Conservation (phyloP, 2,329 filamentous ascomycete species). For the Passalora sequoiae region DNA sequence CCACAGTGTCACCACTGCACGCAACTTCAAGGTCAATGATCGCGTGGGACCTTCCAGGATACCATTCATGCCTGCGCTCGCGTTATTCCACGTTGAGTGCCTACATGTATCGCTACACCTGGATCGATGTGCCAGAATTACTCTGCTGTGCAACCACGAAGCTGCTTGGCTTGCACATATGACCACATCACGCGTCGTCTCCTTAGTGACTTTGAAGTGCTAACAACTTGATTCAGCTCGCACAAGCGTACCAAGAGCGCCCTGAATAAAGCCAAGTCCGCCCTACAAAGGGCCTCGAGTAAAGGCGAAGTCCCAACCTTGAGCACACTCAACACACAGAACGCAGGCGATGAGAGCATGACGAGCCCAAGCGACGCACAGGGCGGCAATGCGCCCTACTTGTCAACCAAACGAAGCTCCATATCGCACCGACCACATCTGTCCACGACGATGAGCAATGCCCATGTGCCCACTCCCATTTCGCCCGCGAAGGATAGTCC, state of each 20-base stretch:
- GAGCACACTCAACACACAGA: not conserved
- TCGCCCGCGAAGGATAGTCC: slow-evolving; percentile 17
- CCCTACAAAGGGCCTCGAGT: slow-evolving; percentile 1
- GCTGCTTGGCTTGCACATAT: not conserved
- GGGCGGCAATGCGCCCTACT: slow-evolving; percentile 19
- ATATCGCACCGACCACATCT: slow-evolving; percentile 30
- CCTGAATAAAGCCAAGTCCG: not conserved
- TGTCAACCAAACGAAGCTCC: slow-evolving; percentile 21
- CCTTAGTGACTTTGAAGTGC: not conserved
- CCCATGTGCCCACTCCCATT: slow-evolving; percentile 15
- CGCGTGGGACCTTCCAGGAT: no score
- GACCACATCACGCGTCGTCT: slow-evolving; percentile 2
- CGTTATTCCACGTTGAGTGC: no score
- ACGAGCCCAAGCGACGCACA: slow-evolving; percentile 7
- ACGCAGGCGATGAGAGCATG: slow-evolving; percentile 7
- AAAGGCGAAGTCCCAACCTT: slow-evolving; percentile 3
- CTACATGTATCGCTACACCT: no score
- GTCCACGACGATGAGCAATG: slow-evolving; percentile 35
- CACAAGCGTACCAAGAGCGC: slow-evolving; percentile 1
- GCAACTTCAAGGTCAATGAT: no score
- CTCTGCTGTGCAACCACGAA: not conserved
- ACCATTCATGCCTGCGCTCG: no score
- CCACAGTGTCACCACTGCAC: no score
- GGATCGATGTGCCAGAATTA: no score
- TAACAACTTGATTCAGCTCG: not conserved